Base-by-base conservation (phyloP, 169 alveolate genomes). In the Ichthyophthirius multifiliis region DNA sequence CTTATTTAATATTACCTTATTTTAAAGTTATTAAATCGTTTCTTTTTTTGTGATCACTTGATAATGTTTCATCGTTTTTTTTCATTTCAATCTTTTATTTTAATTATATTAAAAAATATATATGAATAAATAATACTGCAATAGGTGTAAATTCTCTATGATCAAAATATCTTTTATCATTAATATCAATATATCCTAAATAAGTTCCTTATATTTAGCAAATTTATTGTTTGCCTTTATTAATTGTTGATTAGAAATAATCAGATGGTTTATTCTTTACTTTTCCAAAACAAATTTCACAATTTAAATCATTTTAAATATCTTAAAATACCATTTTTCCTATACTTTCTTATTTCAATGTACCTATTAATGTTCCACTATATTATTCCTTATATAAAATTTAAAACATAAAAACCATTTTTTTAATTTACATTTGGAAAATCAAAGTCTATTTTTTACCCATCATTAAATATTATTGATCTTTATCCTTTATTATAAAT, bases 91-190 rank as follows among this genome's bases (percentile, higher is more conserved):
- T 74, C 30, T 44, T 35, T 34, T 20, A 18, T 37, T 67, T 35
- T 67, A 64, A 3, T 30, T 27, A 9, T 2, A 23, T 31, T 37
- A 15, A 6, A 9, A 9, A n/a, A 18, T 55, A n/a, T 5, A 55
- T 13, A 18, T n/a, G 15, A 30, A 9, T 18, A 18, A 37, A 18
- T 35, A 39, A 35, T 74, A 83, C 75, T 81, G 35, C 76, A 48
- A 31, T 73, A 16, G 88, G 91, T 3, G 73, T 71, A 55, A 82
- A 74, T 46, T 46, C 41, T 80, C 95, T 84, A 30, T 84, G 80
- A 71, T 94, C 96, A 95, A 94, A 92, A 82, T 92, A 94, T 75
- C 97, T 84, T 30, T 39, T 77, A 27, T 89, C 92, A 80, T 87
- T 95, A 84, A 94, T 87, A 65, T 94, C 96, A n/a, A 92, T 78